Base-by-base conservation (phyloP, 192 early-diverging fungal species). In the Coemansia asiatica region DNA sequence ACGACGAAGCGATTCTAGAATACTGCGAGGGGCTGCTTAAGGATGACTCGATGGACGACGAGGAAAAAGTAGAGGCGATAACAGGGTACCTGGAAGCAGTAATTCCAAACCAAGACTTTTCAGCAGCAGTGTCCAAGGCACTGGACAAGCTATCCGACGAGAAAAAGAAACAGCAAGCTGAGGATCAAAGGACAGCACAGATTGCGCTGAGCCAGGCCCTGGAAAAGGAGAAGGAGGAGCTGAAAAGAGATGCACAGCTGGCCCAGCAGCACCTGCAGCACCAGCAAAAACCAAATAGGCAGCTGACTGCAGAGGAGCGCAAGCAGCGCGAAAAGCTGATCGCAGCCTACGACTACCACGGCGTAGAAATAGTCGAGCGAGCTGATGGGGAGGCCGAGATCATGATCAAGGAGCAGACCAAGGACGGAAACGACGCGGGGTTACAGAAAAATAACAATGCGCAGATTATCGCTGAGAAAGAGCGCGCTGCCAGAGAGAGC, bases 1-100 rank as follows among this genome's bases (percentile, higher is more conserved):
- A 79, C 38, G 76, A 79, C 53, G 62, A 72, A 15, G 71, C 76
- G 12, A 73, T 79, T 27, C 36, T 79, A 7, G 76, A 79, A 27
- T 79, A 79, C 60, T 79, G 76, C 60, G 47, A 26, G 13, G 76
- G 76, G 5, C 51, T 73, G 28, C 60, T 79, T 2, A 51, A 56
- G 6, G 76, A 79, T 23, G 33, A 64, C 4, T 58, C 70, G 19
- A 63, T 64, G 46, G 61, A 59, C 16, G 35, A 21, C 6, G 64
- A 68, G 4, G 76, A 79, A 23, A 79, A 79, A 56, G 57, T 51
- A 15, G 76, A 79, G 49, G 71, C 71, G 13, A 69, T 79, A 1
- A 28, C 56, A 3, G 76, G 70, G 1, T 79, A 79, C 46, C 71
- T 79, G 27, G 76, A 79, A 26, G 71, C 75, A 46, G 58, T 61